Base-by-base conservation (phyloP, 495 filamentous ascomycete genomes). In the Xylaria bambusicola region DNA sequence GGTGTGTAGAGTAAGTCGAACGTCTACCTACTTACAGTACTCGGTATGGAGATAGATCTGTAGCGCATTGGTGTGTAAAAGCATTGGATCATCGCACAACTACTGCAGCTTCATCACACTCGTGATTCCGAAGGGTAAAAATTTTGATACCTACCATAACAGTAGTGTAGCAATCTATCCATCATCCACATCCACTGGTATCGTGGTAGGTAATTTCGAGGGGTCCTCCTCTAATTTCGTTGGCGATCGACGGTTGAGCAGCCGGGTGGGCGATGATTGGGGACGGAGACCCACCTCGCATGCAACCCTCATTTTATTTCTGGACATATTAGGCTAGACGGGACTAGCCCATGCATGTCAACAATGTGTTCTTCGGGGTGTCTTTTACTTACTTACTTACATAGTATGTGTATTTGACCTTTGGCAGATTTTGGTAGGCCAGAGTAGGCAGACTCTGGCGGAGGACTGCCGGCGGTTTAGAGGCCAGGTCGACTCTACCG, bases 241-340 rank as follows among this genome's bases (percentile, higher is more conserved):
- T 52, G 42, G 48, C 23, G 49, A 60, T 60, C 57, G 57, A 59
- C 56, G 47, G 47, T 59, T 41, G 48, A 59, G 47, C 18, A 59
- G 48, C 49, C 53, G 53, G 53, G 53, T 56, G 53, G 53, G 31
- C 10, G 53, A 17, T 46, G 31, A 20, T 12, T 24, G 38, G 40
- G 38, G 24, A n/a, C 41, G 6, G 41, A 13, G 29, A 6, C 18
- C 57, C 57, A 53, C 49, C 6, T 53, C 15, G 40, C 20, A 53
- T 60, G 57, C 49, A 33, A 60, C 57, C 48, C 18, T 60, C 57
- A 60, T 60, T 60, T 60, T 51, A 58, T 13, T 50, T 50, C 21
- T 31, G 23, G 44, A 23, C 45, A 58, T 3, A 49, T 58, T 33
- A 41, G 55, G 55, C 29, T 58, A 51, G 46, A 24, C 7, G 8